phyloP scores from a whole-genome alignment of 2,329 filamentous ascomycete species.

The Tolypocladium endophyticum region DNA sequence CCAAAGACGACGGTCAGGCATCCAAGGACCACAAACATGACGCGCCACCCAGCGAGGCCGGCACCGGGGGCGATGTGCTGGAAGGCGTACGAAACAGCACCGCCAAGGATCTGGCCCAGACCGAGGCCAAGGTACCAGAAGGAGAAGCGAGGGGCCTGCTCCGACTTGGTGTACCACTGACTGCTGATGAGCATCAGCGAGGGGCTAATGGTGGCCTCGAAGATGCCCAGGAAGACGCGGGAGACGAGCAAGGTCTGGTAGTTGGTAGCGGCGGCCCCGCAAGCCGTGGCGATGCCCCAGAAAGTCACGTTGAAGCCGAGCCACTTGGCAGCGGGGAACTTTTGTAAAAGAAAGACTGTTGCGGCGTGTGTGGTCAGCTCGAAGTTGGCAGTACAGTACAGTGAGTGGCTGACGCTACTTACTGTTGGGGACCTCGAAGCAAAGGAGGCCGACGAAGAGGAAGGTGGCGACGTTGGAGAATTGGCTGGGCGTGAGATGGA shows the following conservation, averaged over 20 bases:
- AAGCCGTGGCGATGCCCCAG: conserved; percentile 48
- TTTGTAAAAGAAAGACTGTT: conserved; percentile 46
- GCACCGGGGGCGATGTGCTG: conserved; percentile 43
- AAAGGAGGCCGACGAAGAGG: conserved; percentile 51
- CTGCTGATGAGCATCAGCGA: conserved; percentile 50
- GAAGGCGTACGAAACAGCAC: conserved; percentile 52
- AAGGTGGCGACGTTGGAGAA: conserved; percentile 53
- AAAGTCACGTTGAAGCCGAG: conserved; percentile 46
- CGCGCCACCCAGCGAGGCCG: conserved; percentile 53
- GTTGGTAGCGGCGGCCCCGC: conserved; percentile 40
- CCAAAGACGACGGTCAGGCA: conserved; percentile 26
- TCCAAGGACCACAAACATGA: conserved; percentile 61
- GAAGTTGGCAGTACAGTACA: background rate
- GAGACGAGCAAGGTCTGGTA: conserved; percentile 43
- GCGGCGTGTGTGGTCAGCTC: background rate
- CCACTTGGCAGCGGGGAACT: conserved; percentile 49
- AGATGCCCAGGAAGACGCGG: conserved; percentile 48
- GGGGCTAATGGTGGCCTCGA: conserved; percentile 50
- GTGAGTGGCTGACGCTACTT: conserved; percentile 5
- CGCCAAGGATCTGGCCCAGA: conserved; percentile 50
- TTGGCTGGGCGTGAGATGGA: conserved; percentile 43
- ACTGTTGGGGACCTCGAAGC: conserved; percentile 51
- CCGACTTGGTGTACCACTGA: conserved; percentile 51
- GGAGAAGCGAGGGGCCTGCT: conserved; percentile 48
- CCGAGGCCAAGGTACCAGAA: conserved; percentile 53